phyloP scores from a whole-genome alignment of 176 grass and related monocot species.

The Oryza australiensis region DNA sequence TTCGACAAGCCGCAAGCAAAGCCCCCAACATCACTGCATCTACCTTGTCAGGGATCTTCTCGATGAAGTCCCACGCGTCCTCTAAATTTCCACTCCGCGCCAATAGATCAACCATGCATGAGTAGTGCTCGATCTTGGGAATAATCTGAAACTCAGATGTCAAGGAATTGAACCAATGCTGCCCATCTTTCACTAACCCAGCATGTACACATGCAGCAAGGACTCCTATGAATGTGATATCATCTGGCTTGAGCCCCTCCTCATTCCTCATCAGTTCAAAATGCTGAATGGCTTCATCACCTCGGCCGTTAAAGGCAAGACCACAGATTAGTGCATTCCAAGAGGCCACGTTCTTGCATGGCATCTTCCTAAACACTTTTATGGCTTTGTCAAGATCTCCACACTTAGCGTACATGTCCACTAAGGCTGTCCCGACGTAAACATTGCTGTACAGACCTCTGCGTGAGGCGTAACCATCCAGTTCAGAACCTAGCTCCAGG shows the following conservation, averaged over 20 bases:
- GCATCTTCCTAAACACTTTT: slow-evolving; percentile 54
- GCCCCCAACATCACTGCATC: slow-evolving; percentile 80
- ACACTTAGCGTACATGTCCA: slow-evolving; percentile 91
- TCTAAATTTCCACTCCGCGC: slow-evolving; percentile 70
- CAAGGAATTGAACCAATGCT: slow-evolving; percentile 60
- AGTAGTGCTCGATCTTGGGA: slow-evolving; percentile 79
- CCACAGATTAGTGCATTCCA: slow-evolving; percentile 92
- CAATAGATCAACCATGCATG: slow-evolving; percentile 86
- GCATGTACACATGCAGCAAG: slow-evolving; percentile 85
- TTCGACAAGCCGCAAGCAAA: slow-evolving; percentile 69
- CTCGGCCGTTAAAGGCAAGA: slow-evolving; percentile 60
- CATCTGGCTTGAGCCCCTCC: slow-evolving; percentile 48
- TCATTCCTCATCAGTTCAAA: slow-evolving; percentile 67
- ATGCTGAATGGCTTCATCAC: slow-evolving; percentile 55
- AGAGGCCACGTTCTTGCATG: slow-evolving; percentile 65
- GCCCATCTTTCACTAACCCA: slow-evolving; percentile 66
- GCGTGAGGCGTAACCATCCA: slow-evolving; percentile 55
- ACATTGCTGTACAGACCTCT: slow-evolving; percentile 66
- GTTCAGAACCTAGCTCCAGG: slow-evolving; percentile 60
- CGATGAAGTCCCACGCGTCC: slow-evolving; percentile 73
- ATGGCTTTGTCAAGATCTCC: slow-evolving; percentile 60
- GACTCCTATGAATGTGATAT: slow-evolving; percentile 73
- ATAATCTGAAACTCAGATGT: slow-evolving; percentile 49
- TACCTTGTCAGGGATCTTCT: slow-evolving; percentile 60
- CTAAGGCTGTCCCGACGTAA: slow-evolving; percentile 76